These are phyloP conservation scores for Ceratobasidium sp. DNA, from an alignment of 1,284 basidiomycete species.

Conservation along the genomic window DNA sequence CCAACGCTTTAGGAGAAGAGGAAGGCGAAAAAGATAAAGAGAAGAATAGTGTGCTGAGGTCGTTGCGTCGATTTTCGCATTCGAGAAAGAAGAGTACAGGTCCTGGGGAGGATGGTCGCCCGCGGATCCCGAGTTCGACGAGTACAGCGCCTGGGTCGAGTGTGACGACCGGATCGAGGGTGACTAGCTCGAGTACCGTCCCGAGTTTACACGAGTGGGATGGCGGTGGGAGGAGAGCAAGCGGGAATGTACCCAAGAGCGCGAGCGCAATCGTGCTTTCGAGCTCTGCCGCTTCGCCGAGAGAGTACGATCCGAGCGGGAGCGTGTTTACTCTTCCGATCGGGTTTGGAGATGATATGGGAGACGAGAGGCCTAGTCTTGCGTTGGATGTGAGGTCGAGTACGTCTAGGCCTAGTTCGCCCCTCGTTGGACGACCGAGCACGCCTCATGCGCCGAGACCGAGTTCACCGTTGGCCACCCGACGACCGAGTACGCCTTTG, in stretches of 20 bases:
- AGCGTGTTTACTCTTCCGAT: conserved; percentile 36
- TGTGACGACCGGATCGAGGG: conserved; percentile 23
- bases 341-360: not conserved
- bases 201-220: conserved; percentile 14
- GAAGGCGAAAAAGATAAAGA: conserved; percentile 11
- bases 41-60: conserved; percentile 1
- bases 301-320: conserved; percentile 28
- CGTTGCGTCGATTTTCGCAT: conserved; percentile 28
- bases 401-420: conserved; percentile 5
- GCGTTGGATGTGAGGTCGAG: not conserved
- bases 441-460: conserved; percentile 7
- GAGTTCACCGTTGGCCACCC: conserved; percentile 22
- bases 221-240: not conserved
- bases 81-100: conserved; percentile 6
- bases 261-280: conserved; percentile 26
- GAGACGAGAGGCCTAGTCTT: conserved; percentile 18
- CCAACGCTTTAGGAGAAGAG: not conserved
- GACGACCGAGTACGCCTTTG: conserved; percentile 20
- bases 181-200: conserved; percentile 1
- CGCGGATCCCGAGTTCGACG: conserved; percentile 20
- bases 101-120: not conserved
- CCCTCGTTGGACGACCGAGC: not conserved
- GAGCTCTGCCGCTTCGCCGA: not conserved
- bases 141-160: conserved; percentile 23
- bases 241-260: not conserved